Base-by-base conservation (phyloP, 1,139 yeast genomes). In the Pichia sp. region DNA sequence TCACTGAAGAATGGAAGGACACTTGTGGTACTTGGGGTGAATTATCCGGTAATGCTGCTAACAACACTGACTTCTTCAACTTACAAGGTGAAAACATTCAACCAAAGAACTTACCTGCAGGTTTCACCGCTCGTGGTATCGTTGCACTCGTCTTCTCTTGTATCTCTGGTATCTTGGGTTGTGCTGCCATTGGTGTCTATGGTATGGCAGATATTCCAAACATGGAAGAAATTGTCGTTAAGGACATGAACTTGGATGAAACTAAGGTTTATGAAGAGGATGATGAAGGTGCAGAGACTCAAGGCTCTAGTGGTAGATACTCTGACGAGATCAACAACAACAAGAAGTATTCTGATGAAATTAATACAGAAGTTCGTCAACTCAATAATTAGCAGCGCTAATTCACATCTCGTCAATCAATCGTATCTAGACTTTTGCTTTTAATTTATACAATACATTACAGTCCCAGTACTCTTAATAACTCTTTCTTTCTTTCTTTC, bases 91-190 rank as follows among this genome's bases (percentile, higher is more conserved):
- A 85, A 62, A 78, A 78, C 51, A 62, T 68, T 28, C 96, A 88
- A 60, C 65, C 51, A 16, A 62, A 63, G 38, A 60, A 67, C 24
- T 69, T 91, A 52, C 97, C 97, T 27, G 55, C 67, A 27, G 96
- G 96, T 5, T 88, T 91, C 71, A 88, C 97, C 30, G 72, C 81
- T 31, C 78, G 81, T 51, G 98, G 97, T 58, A 79, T 82, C 52
- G 80, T 88, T 41, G 97, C 97, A 11, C 64, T 91, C 56, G 79
- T 75, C 22, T 74, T 87, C 60, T 86, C 96, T 21, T 69, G 82
- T 56, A 52, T 87, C 43, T 67, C 88, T 38, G 97, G 94, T 46
- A 54, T 85, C 39, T 63, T 82, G 21, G 98, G 97, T 55, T 66
- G 88, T 61, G 67, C 65, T 39, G 72, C 83, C 44, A 83, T 91